Evolutionary conservation across 2,329 filamentous ascomycete species (phyloP).

Genomic region (Trichophyton rubrum): DNA sequence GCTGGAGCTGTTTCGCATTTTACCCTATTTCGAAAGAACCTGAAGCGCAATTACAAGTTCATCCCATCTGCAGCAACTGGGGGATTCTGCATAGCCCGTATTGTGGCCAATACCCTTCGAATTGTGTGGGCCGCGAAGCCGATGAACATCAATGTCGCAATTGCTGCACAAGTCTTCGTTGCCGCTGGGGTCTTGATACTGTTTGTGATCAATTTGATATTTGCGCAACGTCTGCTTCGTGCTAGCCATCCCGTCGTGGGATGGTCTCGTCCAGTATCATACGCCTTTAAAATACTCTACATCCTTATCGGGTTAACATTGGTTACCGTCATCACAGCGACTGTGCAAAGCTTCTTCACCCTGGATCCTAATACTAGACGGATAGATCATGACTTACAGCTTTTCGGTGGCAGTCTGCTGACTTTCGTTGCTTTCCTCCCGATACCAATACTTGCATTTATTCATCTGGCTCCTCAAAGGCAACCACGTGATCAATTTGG

Average conservation of each 20-base stretch:
- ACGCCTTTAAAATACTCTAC: constrained; percentile 47
- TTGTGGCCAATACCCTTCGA: constrained; percentile 37
- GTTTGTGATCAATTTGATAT: constrained; percentile 66
- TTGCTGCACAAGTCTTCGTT: constrained; percentile 56
- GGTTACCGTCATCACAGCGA: constrained; percentile 52
- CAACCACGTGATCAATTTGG: constrained; percentile 51
- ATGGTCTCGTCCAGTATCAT: constrained; percentile 47
- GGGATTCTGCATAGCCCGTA: constrained; percentile 41
- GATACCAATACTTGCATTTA: constrained; percentile 42
- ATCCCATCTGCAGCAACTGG: constrained; percentile 34
- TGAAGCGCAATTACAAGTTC: constrained; percentile 36
- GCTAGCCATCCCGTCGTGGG: constrained; percentile 59
- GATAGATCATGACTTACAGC: constrained; percentile 51
- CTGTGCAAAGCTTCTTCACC: constrained; percentile 56
- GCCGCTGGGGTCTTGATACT: constrained; percentile 62
- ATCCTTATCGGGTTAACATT: constrained; percentile 47
- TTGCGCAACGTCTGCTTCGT: constrained; percentile 61
- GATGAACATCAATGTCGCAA: constrained; percentile 36
- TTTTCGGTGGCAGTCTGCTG: constrained; percentile 50
- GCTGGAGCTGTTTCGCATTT: constrained; percentile 33
- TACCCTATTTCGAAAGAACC: constrained; percentile 35
- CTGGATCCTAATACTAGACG: constrained; percentile 38
- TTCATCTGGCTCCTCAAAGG: constrained; percentile 36
- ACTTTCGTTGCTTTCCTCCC: constrained; percentile 56
- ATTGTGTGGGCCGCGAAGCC: constrained; percentile 43